Conservation (phyloP, 768 basidiomycete genomes). For the Lenzites betulinus region DNA sequence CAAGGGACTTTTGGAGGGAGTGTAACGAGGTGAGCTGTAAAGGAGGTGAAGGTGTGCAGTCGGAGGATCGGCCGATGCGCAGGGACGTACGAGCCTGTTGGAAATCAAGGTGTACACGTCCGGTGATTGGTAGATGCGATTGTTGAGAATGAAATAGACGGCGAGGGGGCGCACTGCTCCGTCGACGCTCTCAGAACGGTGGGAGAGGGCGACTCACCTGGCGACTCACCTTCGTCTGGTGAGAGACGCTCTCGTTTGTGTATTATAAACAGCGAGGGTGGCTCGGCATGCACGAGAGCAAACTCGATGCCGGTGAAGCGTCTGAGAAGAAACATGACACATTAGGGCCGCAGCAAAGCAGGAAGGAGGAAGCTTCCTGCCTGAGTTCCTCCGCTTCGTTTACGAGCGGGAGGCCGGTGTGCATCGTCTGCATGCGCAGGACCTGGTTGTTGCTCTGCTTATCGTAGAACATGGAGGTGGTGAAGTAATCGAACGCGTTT, state of each 20-base stretch:
- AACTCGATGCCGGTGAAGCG: constrained; percentile 90
- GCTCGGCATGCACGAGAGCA: constrained; percentile 75
- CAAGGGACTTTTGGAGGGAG: constrained; percentile 75
- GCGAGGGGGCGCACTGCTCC: constrained; percentile 70
- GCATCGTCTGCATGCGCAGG: constrained; percentile 91
- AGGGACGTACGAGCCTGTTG: constrained; percentile 67
- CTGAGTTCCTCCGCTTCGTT: constrained; percentile 88
- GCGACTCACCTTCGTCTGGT: constrained; percentile 72
- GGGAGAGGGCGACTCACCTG: constrained; percentile 9
- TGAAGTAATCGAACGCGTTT: constrained; percentile 89
- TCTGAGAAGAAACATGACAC: constrained; percentile 40
- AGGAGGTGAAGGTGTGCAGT: constrained; percentile 1
- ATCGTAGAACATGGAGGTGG: constrained; percentile 91
- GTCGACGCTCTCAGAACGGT: constrained; percentile 4
- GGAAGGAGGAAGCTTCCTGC: constrained; percentile 43
- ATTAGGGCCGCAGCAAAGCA: constrained; percentile 12
- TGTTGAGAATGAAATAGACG: constrained; percentile 87
- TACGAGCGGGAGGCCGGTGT: constrained; percentile 71
- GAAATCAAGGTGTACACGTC: constrained; percentile 83
- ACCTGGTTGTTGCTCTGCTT: constrained; percentile 93
- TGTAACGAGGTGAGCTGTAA: constrained; percentile 66
- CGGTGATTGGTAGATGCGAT: constrained; percentile 86
- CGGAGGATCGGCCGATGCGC: background rate
- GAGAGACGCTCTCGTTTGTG: constrained; percentile 87
- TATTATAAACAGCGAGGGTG: constrained; percentile 84